Conservation (phyloP, 2,329 filamentous ascomycete genomes). For the Didymella keratinophila region DNA sequence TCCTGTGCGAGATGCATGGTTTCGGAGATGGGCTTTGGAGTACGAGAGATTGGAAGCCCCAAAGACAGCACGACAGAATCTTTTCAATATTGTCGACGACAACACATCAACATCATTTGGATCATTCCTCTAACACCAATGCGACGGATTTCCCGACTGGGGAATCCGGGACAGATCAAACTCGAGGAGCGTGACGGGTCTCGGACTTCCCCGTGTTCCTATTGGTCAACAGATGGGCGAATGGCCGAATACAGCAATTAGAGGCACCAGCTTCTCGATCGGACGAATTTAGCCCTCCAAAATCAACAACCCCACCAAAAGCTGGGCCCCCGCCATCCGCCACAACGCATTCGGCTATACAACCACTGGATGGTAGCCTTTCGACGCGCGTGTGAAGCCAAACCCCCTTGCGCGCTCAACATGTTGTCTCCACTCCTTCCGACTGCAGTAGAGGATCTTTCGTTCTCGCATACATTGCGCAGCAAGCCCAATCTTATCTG, state of each 20-base stretch:
- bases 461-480: background rate
- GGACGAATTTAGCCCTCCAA: background rate
- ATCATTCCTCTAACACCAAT: background rate
- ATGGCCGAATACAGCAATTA: constrained; percentile 1
- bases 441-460: background rate
- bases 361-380: background rate
- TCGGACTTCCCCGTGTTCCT: constrained; percentile 8
- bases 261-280: constrained; percentile 9
- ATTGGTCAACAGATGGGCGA: background rate
- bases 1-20: constrained; percentile 31
- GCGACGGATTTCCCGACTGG: constrained; percentile 8
- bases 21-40: background rate
- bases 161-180: constrained; percentile 4
- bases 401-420: background rate
- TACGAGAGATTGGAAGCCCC: background rate
- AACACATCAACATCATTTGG: constrained; percentile 1
- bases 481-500: background rate
- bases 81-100: constrained; percentile 10
- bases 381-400: background rate
- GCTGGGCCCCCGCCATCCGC: background rate
- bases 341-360: constrained; percentile 15
- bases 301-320: constrained; percentile 3
- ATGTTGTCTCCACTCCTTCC: background rate
- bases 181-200: background rate
- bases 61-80: constrained; percentile 1